Base-by-base conservation (phyloP, 768 basidiomycete genomes). In the Galerina sulciceps region DNA sequence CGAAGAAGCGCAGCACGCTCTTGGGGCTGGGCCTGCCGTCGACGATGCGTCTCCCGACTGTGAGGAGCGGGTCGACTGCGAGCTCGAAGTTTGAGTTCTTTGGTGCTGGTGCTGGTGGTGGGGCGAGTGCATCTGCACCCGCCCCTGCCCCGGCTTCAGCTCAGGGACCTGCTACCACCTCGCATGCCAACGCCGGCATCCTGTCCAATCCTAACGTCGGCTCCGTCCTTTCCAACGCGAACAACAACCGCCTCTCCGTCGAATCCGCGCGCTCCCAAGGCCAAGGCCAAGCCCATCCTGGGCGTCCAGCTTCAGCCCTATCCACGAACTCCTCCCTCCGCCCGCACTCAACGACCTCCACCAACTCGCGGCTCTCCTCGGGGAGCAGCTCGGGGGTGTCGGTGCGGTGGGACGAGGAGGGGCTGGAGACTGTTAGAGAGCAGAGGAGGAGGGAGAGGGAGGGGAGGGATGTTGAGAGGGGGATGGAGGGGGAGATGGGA, bases 21-120 rank as follows among this genome's bases (percentile, higher is more conserved):
- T 75, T 91, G 10, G 88, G 85, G 0, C 70, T 90, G 2, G 87
- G 87, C 0, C 61, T 88, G 14, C 88, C 88, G 0, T 84, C 85
- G 1, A 80, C 81, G 0, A 76, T 77, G 70, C 64, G 85, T 1
- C 60, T 86, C 0, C 82, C 78, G 1, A 73, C 69, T 3, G 71
- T 75, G 36, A 67, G 81, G 9, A 71, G 68, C 36, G 78, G 77
- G 1, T 79, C 78, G 0, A 77, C 71, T 4, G 74, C 77, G 1
- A 74, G 75, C 0, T 76, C 75, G 0, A 68, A 70, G 22, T 49
- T 64, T 50, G 44, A 48, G 43, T 42, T 46, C 36, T 35, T 53
- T 11, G 42, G 42, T 35, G 20, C 51, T 23, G 42, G 46, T 8
- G 40, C 52, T 5, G 53, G 26, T 3, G 23, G 6, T 6, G 35